Base-by-base conservation (phyloP, 345 rosid genomes). In the Rhodamnia argentea region DNA sequence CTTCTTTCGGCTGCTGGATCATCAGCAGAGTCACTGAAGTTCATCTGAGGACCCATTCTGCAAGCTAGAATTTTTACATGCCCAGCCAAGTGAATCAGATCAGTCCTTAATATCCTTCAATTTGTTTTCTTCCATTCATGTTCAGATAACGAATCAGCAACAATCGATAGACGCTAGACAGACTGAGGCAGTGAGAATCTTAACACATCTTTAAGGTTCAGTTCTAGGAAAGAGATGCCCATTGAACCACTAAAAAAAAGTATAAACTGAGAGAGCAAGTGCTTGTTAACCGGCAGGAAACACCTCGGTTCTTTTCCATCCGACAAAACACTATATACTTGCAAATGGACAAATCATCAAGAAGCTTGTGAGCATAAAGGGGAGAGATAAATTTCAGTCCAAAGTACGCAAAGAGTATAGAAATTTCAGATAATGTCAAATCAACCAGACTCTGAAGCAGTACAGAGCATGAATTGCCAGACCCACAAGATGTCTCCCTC, bases 21-120 rank as follows among this genome's bases (percentile, higher is more conserved):
- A 37, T 93, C 94, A 60, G 86, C 86, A 44, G 94, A 89, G 93
- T 88, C 92, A 90, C 90, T 92, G 92, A 91, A 94, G 91, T 93
- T 92, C 91, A 93, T 84, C 60, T 91, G 89, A 87, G 95, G 91
- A 27, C 93, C 97, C 96, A 93, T 88, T 88, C 87, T 60, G 56
- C 84, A 87, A 82, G 70, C 76, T 37, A 83, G 76, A 55, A 83
- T 55, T 85, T 87, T 56, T 83, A 83, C 44, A 83, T 56, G 56
- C 52, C 83, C 88, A 53, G 15, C 53, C 53, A 70, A 83, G 83
- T 12, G 55, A 83, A 64, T 15, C 29, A 12, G 62, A 83, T 70
- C 76, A 60, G 52, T 70, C 44, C 78, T 70, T 5, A 64, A 64
- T 32, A 64, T n/a, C 13, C 10, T 50, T 83, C 14, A 83, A 47